Base-by-base conservation (phyloP, 1,284 basidiomycete species). In the Ganoderma boninense region DNA sequence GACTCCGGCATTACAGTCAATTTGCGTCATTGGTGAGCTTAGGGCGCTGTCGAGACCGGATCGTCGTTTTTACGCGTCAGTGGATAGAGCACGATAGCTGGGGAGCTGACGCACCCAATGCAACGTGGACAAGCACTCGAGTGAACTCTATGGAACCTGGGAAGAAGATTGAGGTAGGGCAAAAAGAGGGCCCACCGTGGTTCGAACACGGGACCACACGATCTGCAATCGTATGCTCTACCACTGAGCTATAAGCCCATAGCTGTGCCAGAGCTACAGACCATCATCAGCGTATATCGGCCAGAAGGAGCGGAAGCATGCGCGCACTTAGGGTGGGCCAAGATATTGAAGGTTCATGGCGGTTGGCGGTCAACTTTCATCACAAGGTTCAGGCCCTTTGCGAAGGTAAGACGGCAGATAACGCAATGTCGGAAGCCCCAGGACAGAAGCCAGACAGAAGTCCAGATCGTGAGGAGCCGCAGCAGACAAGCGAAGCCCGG, bases 391-490 rank as follows among this genome's bases (percentile, higher is more conserved):
- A 35, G 42, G 65, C 64, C 63, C 6, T 49, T 42, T 1, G 66
- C 68, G 67, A 73, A 73, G 69, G 66, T 29, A 70, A 64, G 16
- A 74, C 67, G 4, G 64, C 69, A 1, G 57, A 14, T 23, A 65
- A 29, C 62, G 57, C 67, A 38, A 59, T 43, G 10, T 61, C 40
- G 40, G 35, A 42, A 61, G 60, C 59, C 11, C 38, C 38, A 38
- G 38, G 29, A 32, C 29, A 38, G 38, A 38, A 38, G 11, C 14
- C 11, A 14, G 54, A 26, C 8, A 61, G 38, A 61, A 61, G 38
- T 10, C 57, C 11, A n/a, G 32, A 20, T 40, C 38, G 40, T 35
- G 66, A 61, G 59, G 26, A 35, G 18, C n/a, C 46, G 60, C 60
- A 62, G 66, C 46, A 61, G 38, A 26, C 38, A 60, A 60, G 59